Conservation (phyloP, 2,329 filamentous ascomycete species). For the Aspergillus transmontanensis region DNA sequence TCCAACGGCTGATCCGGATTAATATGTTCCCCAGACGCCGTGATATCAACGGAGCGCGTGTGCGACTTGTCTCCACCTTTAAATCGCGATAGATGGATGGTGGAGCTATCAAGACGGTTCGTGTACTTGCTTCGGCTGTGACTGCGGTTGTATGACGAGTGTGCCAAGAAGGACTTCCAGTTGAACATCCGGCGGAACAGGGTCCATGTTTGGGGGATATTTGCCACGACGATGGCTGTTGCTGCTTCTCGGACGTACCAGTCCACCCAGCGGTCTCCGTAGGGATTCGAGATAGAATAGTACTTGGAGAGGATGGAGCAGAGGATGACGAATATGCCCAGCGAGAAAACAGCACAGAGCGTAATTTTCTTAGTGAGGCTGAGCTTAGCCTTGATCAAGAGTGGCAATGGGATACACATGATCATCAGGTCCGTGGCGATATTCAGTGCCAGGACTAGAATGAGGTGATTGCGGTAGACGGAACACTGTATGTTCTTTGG, state of each 20-base stretch:
- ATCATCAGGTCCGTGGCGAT: slow-evolving; percentile 51
- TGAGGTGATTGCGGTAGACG: slow-evolving; percentile 52
- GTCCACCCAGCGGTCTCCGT: slow-evolving; percentile 58
- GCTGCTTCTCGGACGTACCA: slow-evolving; percentile 64
- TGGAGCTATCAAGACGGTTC: slow-evolving; percentile 12
- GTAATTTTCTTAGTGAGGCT: slow-evolving; percentile 53
- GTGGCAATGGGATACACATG: slow-evolving; percentile 50
- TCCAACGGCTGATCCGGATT: slow-evolving; percentile 13
- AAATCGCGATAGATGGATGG: slow-evolving; percentile 17
- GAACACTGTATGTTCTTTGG: slow-evolving; percentile 48
- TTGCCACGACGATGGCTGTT: slow-evolving; percentile 62
- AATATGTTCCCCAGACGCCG: slow-evolving; percentile 16
- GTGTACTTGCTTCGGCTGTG: slow-evolving; percentile 13
- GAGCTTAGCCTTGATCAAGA: slow-evolving; percentile 46
- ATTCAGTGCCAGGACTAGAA: slow-evolving; percentile 52
- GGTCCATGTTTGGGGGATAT: slow-evolving; percentile 63
- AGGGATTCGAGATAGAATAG: slow-evolving; percentile 61
- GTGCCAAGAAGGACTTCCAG: slow-evolving; percentile 31
- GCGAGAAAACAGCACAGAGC: slow-evolving; percentile 57
- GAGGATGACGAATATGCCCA: slow-evolving; percentile 60
- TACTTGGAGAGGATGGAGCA: slow-evolving; percentile 63
- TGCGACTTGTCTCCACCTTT: slow-evolving; percentile 12
- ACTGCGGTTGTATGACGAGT: slow-evolving; percentile 18
- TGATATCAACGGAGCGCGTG: slow-evolving; percentile 9
- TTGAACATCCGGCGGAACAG: slow-evolving; percentile 54